Evolutionary conservation across 257 asterid species (phyloP), one percentile per base, ranked within the genome.

Genomic region (Gardenia jasminoides): DNA sequence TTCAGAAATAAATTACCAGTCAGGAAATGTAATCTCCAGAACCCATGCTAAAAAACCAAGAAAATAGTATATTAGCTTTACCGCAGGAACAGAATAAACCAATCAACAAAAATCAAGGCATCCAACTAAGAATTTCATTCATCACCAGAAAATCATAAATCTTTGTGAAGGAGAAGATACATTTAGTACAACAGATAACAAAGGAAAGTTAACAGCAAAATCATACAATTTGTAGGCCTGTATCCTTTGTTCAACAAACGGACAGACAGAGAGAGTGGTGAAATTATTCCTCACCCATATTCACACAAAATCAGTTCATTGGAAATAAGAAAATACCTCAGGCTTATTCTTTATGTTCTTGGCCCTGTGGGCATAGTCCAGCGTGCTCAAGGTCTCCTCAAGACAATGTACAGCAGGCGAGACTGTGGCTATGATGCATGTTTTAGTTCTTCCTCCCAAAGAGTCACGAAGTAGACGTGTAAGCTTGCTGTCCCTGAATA

Each of bases 321-420:
- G 41, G 67, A 36, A 10, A 22, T 56, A 26, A 39, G 47, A 62
- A 83, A 78, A 76, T 62, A 92, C 98, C 98, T 94, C 98, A 11
- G 98, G 98, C 84, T 93, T 93, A 89, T 93, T 93, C 92, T 68
- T 92, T 82, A 93, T 93, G 82, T 93, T 87, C 80, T 93, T 93
- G 30, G 98, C 98, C 87, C 97, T 85, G 83, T 90, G 95, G 11
- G 98, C 98, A 79, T 93, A 93, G 83, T 93, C 98, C 79, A 93
- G 80, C 7, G 98, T 93, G 86, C 98, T 93, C 77, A 93, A 86
- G 69, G 97, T 93, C 87, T 93, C 98, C 90, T 93, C 98, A 62
- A 93, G 91, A 84, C 97, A 90, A 85, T 92, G 97, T 80, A 93
- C 95, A 74, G 98, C 96, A 28, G 97, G 97, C 85, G 98, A 92